phyloP scores from a whole-genome alignment of 371 early-diverging fungal genomes.

The Mortierella sp. region DNA sequence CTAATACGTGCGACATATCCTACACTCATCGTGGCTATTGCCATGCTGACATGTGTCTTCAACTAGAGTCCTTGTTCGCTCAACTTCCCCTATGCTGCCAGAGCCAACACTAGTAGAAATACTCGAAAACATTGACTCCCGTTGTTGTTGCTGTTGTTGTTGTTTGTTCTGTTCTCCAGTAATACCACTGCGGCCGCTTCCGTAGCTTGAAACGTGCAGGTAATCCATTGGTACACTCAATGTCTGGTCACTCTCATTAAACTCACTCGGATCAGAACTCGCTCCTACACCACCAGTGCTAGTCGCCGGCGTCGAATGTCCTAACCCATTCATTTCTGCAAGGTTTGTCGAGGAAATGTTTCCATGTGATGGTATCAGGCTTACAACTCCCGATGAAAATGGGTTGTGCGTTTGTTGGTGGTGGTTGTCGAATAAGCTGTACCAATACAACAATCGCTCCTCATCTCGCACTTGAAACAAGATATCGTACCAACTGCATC shows the following conservation, averaged over 20 bases:
- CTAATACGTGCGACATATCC: background rate
- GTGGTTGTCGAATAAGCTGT: conserved; percentile 45
- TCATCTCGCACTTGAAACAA: conserved; percentile 66
- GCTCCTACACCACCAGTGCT: background rate
- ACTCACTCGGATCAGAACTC: background rate
- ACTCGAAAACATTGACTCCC: background rate
- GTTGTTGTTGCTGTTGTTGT: background rate
- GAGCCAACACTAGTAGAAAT: background rate
- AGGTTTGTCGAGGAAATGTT: background rate
- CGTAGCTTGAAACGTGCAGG: background rate
- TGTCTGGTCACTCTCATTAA: background rate
- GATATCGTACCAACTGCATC: conserved; percentile 63
- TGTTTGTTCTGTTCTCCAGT: background rate
- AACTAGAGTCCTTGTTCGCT: background rate
- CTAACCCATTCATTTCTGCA: background rate
- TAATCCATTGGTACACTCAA: background rate
- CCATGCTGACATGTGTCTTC: background rate
- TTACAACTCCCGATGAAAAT: background rate
- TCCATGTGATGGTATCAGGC: background rate
- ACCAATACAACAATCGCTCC: conserved; percentile 63
- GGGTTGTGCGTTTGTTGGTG: conserved; percentile 4
- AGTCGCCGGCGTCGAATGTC: background rate
- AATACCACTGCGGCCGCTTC: background rate
- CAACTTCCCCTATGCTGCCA: background rate
- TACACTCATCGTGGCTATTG: background rate